These are phyloP conservation scores for Dactylellina sp. DNA, from an alignment of 2,329 filamentous ascomycete species.

Conservation along the genomic window DNA sequence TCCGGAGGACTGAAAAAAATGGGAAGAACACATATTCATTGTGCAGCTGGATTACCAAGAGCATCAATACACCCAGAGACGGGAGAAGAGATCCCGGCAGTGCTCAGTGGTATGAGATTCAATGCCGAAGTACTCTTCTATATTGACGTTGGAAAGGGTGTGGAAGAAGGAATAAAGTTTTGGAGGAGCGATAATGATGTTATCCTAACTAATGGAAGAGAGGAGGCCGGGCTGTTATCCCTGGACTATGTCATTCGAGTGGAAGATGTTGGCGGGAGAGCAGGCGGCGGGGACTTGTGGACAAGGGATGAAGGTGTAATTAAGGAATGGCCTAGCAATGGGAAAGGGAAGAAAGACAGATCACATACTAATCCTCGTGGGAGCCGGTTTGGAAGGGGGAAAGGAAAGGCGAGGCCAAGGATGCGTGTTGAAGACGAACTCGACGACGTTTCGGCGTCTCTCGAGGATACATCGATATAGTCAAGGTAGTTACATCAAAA, in stretches of 20 bases:
- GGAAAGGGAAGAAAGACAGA: slow-evolving; percentile 64
- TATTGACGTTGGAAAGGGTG: slow-evolving; percentile 76
- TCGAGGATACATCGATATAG: slow-evolving; percentile 34
- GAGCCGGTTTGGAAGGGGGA: slow-evolving; percentile 63
- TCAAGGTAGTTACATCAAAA: no score
- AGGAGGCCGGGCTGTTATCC: slow-evolving; percentile 73
- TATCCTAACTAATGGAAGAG: slow-evolving; percentile 72
- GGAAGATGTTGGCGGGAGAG: slow-evolving; percentile 67
- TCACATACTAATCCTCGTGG: slow-evolving; percentile 66
- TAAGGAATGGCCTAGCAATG: slow-evolving; percentile 73
- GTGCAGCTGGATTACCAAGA: slow-evolving; percentile 74
- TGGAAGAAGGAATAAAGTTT: slow-evolving; percentile 74
- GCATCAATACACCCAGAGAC: slow-evolving; percentile 48
- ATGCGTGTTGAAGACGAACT: slow-evolving; percentile 17
- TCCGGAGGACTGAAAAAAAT: slow-evolving; percentile 83
- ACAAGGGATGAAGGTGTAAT: slow-evolving; percentile 77
- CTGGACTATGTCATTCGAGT: slow-evolving; percentile 78
- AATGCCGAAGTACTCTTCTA: slow-evolving; percentile 83
- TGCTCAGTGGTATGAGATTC: slow-evolving; percentile 82
- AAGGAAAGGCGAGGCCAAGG: slow-evolving; percentile 12
- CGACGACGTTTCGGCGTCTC: slow-evolving; percentile 20
- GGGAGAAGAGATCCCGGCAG: slow-evolving; percentile 62
- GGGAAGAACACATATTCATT: slow-evolving; percentile 89
- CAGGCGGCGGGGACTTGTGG: slow-evolving; percentile 72
- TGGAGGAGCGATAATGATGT: slow-evolving; percentile 84